phyloP scores from a whole-genome alignment of 306 rosid genomes.

The Pterocarpus santalinus region DNA sequence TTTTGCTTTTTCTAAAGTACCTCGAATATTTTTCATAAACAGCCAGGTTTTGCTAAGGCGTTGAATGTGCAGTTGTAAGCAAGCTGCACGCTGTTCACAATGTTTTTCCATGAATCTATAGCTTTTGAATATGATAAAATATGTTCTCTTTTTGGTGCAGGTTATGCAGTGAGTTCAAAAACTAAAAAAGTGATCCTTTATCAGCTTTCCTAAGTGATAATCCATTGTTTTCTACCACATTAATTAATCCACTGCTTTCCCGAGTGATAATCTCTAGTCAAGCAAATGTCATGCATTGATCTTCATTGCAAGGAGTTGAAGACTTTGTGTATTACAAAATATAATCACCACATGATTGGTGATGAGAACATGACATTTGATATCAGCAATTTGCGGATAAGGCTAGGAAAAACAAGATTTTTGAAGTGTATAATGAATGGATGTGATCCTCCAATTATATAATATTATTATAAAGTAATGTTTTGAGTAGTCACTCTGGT shows the following conservation, averaged over 20 bases:
- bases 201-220: slow-evolving; percentile 5
- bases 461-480: background rate
- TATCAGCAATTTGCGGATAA: slow-evolving; percentile 25
- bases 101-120: background rate
- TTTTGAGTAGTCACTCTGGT: slow-evolving; percentile 1
- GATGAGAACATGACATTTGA: slow-evolving; percentile 15
- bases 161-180: background rate
- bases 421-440: background rate
- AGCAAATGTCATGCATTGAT: slow-evolving; percentile 10
- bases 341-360: background rate
- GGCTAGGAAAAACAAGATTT: slow-evolving; percentile 22
- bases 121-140: background rate
- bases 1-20: slow-evolving; percentile 1
- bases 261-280: slow-evolving; percentile 12
- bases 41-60: background rate
- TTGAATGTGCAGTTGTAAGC: slow-evolving; percentile 4
- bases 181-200: background rate
- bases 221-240: background rate
- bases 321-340: background rate
- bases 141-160: background rate
- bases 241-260: background rate
- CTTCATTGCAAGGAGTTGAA: background rate
- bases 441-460: slow-evolving; percentile 5
- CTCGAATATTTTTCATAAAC: background rate
- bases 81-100: background rate